A percentile compares a stretch with the other conserved stretches of the same genome.
These are phyloP conservation scores for Triticum urartu DNA, from an alignment of 176 grass and related monocot species.

Conservation along the genomic window DNA sequence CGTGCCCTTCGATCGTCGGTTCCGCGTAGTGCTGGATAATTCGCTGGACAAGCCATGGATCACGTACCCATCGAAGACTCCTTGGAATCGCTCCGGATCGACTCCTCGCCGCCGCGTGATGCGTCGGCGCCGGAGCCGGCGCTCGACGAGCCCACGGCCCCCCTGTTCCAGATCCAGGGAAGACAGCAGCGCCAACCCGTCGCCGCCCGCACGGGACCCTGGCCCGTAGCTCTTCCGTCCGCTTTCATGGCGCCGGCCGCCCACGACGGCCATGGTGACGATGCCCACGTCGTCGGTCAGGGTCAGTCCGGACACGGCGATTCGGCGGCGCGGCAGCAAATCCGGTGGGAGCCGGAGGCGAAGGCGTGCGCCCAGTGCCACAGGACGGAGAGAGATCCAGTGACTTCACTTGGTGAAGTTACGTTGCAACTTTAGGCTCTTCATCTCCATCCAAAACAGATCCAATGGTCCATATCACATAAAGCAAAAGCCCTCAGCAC, in stretches of 20 bases:
- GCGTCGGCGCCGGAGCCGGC: not conserved
- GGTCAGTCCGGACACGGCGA: not conserved
- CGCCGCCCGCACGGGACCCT: not conserved
- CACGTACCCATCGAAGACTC: not conserved
- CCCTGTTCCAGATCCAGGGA: not conserved
- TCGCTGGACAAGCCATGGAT: slow-evolving; percentile 2
- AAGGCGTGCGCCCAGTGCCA: slow-evolving; percentile 37
- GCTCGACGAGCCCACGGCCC: not conserved
- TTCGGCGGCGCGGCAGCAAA: not conserved
- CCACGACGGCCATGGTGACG: not conserved
- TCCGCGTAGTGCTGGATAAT: slow-evolving; percentile 1
- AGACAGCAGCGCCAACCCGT: not conserved
- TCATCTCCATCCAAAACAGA: too few relatives aligned
- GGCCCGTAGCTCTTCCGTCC: not conserved
- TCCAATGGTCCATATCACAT: too few relatives aligned
- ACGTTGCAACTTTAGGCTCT: too few relatives aligned
- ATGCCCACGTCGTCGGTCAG: not conserved
- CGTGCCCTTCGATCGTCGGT: not conserved
- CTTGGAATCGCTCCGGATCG: not conserved
- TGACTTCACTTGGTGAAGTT: too few relatives aligned
- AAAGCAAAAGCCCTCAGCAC: too few relatives aligned
- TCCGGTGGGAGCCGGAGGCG: not conserved
- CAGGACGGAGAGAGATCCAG: too few relatives aligned
- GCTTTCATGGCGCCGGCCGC: not conserved
- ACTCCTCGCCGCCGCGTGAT: not conserved